A percentile compares a stretch with the other conserved stretches of the same genome.
These are phyloP conservation scores for Boechera divaricarpa DNA, from an alignment of 345 rosid genomes.

Conservation along the genomic window DNA sequence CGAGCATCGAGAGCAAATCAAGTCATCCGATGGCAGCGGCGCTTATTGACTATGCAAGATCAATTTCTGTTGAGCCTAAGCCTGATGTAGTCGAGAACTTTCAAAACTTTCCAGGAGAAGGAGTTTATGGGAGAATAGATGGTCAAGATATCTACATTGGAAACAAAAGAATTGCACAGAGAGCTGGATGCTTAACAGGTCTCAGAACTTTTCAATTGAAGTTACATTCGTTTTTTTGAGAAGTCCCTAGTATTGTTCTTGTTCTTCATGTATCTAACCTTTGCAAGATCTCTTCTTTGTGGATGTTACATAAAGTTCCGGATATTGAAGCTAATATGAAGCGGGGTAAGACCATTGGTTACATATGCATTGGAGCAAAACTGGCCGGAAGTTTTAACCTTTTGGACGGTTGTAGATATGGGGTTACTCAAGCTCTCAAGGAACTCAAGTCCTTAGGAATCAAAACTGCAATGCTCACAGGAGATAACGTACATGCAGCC, in stretches of 20 bases:
- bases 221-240: background rate
- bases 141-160: conserved; percentile 73
- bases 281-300: conserved; percentile 17
- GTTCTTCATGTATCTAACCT: conserved; percentile 15
- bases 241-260: background rate
- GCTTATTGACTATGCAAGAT: conserved; percentile 65
- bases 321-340: conserved; percentile 38
- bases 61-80: conserved; percentile 60
- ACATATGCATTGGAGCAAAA: conserved; percentile 53
- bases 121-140: conserved; percentile 75
- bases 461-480: conserved; percentile 80
- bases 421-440: conserved; percentile 64
- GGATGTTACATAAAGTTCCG: conserved; percentile 46
- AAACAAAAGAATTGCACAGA: conserved; percentile 65
- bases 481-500: conserved; percentile 72
- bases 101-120: conserved; percentile 87
- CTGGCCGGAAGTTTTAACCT: conserved; percentile 63
- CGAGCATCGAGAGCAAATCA: conserved; percentile 90
- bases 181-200: conserved; percentile 71
- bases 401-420: conserved; percentile 73
- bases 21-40: conserved; percentile 92
- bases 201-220: background rate
- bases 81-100: conserved; percentile 68
- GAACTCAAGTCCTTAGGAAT: conserved; percentile 61
- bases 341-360: conserved; percentile 65